phyloP scores from a whole-genome alignment of 768 basidiomycete genomes.

The Kwoniella botswanensis region DNA sequence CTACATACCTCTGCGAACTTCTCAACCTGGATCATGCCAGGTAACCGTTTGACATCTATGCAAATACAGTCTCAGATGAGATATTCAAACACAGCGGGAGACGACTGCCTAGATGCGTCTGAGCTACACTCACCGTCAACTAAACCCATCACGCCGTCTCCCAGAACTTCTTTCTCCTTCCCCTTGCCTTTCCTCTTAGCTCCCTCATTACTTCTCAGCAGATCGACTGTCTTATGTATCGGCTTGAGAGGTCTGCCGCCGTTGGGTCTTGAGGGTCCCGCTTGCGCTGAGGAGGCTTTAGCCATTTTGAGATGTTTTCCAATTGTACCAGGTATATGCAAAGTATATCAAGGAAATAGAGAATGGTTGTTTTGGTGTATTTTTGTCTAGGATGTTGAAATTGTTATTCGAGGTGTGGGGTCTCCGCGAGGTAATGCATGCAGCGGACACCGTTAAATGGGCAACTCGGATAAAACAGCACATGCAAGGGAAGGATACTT shows the following conservation, averaged over 20 bases:
- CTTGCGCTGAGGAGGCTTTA: constrained; percentile 15
- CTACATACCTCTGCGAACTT: constrained; percentile 78
- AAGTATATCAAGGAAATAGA: neutral
- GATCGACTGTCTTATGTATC: constrained; percentile 38
- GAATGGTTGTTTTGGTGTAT: neutral
- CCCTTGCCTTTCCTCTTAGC: constrained; percentile 35
- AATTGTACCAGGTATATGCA: neutral
- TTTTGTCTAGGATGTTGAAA: too few species aligned
- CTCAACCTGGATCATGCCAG: constrained; percentile 80
- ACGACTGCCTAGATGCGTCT: too few species aligned
- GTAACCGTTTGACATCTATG: constrained; percentile 68
- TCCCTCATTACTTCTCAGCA: constrained; percentile 30
- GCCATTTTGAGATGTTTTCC: constrained; percentile 9
- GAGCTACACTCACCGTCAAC: constrained; percentile 29
- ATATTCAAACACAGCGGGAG: neutral
- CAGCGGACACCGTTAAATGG: neutral
- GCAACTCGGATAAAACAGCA: neutral
- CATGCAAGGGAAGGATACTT: too few species aligned
- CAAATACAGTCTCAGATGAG: constrained; percentile 16
- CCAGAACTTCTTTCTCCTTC: constrained; percentile 33
- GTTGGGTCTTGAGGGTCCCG: constrained; percentile 17
- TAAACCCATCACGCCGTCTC: constrained; percentile 26
- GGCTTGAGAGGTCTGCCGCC: constrained; percentile 16
- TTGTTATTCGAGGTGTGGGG: neutral
- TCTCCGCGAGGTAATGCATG: neutral